These are phyloP conservation scores for Penicillium concentricum DNA, from an alignment of 2,329 filamentous ascomycete species.

Conservation along the genomic window DNA sequence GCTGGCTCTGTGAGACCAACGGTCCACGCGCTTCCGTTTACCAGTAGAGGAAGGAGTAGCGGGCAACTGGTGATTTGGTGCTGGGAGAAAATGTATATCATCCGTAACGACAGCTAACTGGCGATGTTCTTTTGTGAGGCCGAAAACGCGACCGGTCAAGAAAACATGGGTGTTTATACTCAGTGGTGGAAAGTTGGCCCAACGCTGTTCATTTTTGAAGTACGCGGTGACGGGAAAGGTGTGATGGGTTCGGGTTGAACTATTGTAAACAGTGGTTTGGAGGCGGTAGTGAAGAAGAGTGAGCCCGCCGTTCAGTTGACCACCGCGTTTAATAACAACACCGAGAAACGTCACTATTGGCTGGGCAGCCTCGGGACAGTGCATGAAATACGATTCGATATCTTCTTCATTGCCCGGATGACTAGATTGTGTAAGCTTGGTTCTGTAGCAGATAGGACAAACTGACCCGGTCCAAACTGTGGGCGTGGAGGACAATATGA, in stretches of 20 bases:
- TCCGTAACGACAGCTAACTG: not conserved
- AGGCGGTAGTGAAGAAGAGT: not conserved
- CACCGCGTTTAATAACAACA: too few species aligned
- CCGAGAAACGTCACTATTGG: too few species aligned
- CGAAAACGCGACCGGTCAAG: not conserved
- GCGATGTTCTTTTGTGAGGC: not conserved
- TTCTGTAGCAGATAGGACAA: too few species aligned
- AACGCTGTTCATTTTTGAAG: constrained; percentile 5
- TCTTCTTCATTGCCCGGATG: too few species aligned
- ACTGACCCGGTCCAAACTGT: too few species aligned
- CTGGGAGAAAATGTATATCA: constrained; percentile 3
- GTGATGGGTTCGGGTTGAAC: not conserved
- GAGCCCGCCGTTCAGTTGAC: too few species aligned
- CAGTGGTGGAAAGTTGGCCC: constrained; percentile 2
- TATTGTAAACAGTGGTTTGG: not conserved
- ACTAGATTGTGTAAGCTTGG: too few species aligned
- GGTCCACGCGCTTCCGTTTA: constrained; percentile 1
- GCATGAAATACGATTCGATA: too few species aligned
- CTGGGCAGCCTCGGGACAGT: too few species aligned
- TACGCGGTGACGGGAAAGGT: not conserved
- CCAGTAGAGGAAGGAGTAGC: not conserved
- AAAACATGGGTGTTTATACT: not conserved
- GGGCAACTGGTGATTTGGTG: not conserved
- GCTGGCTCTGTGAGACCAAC: not conserved
- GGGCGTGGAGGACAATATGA: too few species aligned